Evolutionary conservation across 2,329 filamentous ascomycete genomes (phyloP), one percentile per base, ranked within the genome.

Genomic region (Hymenoscyphus fraxineus): DNA sequence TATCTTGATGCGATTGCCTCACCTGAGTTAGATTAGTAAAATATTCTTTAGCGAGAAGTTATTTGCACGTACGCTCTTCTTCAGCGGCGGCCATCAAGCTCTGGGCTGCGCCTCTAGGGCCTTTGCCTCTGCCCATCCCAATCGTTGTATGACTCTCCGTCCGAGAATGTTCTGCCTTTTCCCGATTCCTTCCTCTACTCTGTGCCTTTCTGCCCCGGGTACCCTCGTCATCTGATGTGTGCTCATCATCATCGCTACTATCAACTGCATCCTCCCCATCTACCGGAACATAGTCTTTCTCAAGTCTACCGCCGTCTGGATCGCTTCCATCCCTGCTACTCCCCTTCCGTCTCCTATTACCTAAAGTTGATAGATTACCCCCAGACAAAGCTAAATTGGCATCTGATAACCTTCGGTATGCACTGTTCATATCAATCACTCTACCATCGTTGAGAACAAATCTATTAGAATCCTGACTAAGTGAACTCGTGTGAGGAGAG

Each of bases 31-130:
- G 15, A 41, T 59, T 64, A 66, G 58, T 31, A 2, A 27, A 15
- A 31, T 15, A 39, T 56, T 57, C n/a, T 12, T 22, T 27, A 6
- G 15, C 13, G 40, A 15, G 19, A 19, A 7, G 51, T 54, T 54
- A 12, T 27, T 27, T 54, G 22, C 19, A 82, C 89, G 73, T 81
- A 91, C 92, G 85, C 75, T 94, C 91, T 81, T 92, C 88, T 74
- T 94, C 89, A 0, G 88, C 88, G 6, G 89, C 90, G 47, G 88
- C 90, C 61, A 93, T 78, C 63, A 93, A 76, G 71, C 88, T 92
- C 73, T 81, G 79, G 0, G 83, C 80, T 70, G 80, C 51, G 6
- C 16, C 80, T 65, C 78, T 77, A 67, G 77, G 73, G 68, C 76
- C 67, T 71, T 78, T 75, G 62, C 69, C 75, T 74, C 66, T 67